phyloP scores from a whole-genome alignment of 2,329 filamentous ascomycete genomes.

The Plenodomus biglobosus region DNA sequence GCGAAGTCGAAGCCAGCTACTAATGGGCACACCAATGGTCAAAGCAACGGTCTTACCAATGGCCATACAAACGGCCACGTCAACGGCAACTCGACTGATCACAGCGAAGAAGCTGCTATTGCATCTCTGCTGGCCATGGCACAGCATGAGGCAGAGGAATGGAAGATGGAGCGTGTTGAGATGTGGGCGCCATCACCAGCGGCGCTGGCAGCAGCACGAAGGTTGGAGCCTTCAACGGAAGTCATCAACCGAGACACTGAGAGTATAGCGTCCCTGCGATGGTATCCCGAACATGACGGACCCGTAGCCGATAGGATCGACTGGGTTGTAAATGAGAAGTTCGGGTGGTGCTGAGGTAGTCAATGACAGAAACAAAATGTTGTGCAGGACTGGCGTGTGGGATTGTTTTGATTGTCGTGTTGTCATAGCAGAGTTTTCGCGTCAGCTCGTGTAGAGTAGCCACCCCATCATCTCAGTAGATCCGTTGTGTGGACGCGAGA shows the following conservation, averaged over 20 bases:
- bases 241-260: slow-evolving; percentile 62
- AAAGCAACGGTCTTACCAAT: slow-evolving; percentile 22
- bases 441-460: no score
- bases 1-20: slow-evolving; percentile 34
- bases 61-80: slow-evolving; percentile 19
- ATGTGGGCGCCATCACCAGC: slow-evolving; percentile 77
- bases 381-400: not conserved
- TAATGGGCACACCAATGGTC: slow-evolving; percentile 23
- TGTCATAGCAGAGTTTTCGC: not conserved
- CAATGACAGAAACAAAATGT: not conserved
- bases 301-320: slow-evolving; percentile 57
- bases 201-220: slow-evolving; percentile 46
- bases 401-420: not conserved
- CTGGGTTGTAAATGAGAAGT: slow-evolving; percentile 78
- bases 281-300: slow-evolving; percentile 57
- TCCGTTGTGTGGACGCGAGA: no score
- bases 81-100: slow-evolving; percentile 16
- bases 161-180: slow-evolving; percentile 70
- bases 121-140: slow-evolving; percentile 67
- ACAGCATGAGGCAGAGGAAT: slow-evolving; percentile 68
- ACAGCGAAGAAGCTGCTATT: slow-evolving; percentile 49
- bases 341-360: slow-evolving; percentile 66
- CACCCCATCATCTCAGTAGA: no score
- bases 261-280: slow-evolving; percentile 71
- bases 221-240: slow-evolving; percentile 52